These are phyloP conservation scores for Xanthoceras sorbifolium DNA, from an alignment of 345 rosid species.

Conservation along the genomic window DNA sequence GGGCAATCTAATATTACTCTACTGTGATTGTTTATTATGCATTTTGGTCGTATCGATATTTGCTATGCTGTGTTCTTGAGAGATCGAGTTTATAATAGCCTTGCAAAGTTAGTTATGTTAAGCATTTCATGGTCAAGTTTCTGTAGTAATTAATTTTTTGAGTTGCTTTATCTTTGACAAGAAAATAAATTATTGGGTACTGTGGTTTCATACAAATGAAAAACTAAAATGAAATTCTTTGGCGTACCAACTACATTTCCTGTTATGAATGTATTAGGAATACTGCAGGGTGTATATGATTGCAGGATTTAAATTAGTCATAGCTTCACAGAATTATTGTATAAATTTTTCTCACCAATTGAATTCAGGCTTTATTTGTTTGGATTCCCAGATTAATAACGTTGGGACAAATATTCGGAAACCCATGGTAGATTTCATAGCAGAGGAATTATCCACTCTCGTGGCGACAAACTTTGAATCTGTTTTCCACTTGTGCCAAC, in stretches of 20 bases:
- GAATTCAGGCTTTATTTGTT: background rate
- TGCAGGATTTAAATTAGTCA: background rate
- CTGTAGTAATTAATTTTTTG: background rate
- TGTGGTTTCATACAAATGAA: background rate
- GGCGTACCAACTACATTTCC: background rate
- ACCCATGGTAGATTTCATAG: slow-evolving; percentile 59
- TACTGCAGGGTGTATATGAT: background rate
- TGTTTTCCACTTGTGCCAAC: slow-evolving; percentile 70
- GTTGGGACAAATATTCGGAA: slow-evolving; percentile 77
- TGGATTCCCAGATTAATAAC: slow-evolving; percentile 58
- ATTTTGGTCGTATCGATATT: background rate
- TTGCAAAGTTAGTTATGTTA: background rate
- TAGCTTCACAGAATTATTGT: background rate
- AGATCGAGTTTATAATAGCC: background rate
- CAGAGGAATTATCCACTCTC: slow-evolving; percentile 59
- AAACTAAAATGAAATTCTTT: background rate
- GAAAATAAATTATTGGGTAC: background rate
- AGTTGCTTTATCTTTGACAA: background rate
- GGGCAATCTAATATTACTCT: too few species aligned
- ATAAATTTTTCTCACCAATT: background rate
- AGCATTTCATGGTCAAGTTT: background rate
- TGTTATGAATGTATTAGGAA: background rate
- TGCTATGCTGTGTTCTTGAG: background rate
- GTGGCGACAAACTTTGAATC: slow-evolving; percentile 75
- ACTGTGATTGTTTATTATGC: slow-evolving; percentile 4